Conservation (phyloP, 306 rosid genomes). For the Pterocarpus macrocarpus region DNA sequence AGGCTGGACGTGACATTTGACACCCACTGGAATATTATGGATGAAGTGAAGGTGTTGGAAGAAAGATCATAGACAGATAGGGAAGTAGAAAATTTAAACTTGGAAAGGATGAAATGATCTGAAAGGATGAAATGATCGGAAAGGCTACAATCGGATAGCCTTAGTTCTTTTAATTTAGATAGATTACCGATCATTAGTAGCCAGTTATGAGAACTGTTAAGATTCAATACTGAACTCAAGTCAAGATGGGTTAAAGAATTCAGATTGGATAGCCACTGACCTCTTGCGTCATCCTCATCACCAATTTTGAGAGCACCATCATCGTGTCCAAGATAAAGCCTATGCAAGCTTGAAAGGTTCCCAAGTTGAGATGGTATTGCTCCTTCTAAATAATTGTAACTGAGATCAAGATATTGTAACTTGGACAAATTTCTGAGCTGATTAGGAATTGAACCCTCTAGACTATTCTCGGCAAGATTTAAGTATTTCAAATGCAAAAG, state of each 20-base stretch:
- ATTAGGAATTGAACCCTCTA: too few relatives aligned
- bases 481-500: too few relatives aligned
- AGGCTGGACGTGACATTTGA: neutral
- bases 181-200: too few relatives aligned
- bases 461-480: too few relatives aligned
- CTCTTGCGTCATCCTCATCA: neutral
- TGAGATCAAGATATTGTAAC: too few relatives aligned
- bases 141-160: neutral
- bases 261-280: neutral
- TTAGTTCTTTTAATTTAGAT: too few relatives aligned
- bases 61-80: neutral
- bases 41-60: neutral
- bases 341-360: conserved; percentile 3
- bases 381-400: neutral
- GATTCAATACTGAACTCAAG: too few relatives aligned
- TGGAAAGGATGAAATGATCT: too few relatives aligned
- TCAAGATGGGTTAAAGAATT: too few relatives aligned
- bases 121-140: neutral
- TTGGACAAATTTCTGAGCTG: too few relatives aligned
- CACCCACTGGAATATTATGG: neutral
- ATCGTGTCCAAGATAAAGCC: neutral
- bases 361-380: conserved; percentile 3
- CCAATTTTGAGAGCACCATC: neutral
- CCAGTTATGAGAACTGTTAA: too few relatives aligned
- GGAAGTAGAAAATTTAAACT: neutral